phyloP scores from a whole-genome alignment of 257 asterid species.

The Mitragyna speciosa region DNA sequence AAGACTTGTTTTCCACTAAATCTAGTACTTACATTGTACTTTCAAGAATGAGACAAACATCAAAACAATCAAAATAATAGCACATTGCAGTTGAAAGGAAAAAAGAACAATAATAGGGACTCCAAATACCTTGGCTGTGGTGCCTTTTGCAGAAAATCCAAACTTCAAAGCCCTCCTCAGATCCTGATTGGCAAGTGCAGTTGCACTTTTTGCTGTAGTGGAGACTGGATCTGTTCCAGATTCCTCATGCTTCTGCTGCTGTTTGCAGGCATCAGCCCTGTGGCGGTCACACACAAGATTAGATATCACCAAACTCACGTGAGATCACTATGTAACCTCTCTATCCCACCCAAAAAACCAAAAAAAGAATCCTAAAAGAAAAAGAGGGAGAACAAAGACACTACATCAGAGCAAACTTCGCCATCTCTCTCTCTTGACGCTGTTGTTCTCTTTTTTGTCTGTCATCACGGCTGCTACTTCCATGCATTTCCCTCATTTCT shows the following conservation, averaged over 20 bases:
- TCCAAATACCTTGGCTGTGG: constrained; percentile 55
- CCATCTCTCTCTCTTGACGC: constrained; percentile 92
- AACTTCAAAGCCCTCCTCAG: constrained; percentile 84
- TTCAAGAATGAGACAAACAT: too few species aligned
- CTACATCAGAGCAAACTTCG: constrained; percentile 84
- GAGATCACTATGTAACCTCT: not conserved
- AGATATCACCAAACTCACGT: not conserved
- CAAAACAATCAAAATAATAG: too few species aligned
- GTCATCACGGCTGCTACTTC: constrained; percentile 93
- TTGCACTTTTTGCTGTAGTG: constrained; percentile 50
- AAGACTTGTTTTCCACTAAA: not conserved
- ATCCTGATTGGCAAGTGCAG: constrained; percentile 86
- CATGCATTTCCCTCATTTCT: constrained; percentile 98
- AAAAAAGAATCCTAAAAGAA: not conserved
- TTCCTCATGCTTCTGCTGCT: constrained; percentile 63
- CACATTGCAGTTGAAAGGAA: not conserved
- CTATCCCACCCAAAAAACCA: not conserved
- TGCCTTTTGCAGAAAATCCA: constrained; percentile 81
- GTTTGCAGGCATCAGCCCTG: constrained; percentile 85
- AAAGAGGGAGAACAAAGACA: not conserved
- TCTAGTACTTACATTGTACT: not conserved
- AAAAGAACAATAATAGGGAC: not conserved
- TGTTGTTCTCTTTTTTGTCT: constrained; percentile 94
- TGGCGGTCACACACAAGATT: constrained; percentile 12
- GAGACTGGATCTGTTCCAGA: constrained; percentile 31